Percentiles rank a stretch among this genome's conserved stretches.
Conservation (phyloP, 352 stramenopile species). For the Phytophthora tentaculata region DNA sequence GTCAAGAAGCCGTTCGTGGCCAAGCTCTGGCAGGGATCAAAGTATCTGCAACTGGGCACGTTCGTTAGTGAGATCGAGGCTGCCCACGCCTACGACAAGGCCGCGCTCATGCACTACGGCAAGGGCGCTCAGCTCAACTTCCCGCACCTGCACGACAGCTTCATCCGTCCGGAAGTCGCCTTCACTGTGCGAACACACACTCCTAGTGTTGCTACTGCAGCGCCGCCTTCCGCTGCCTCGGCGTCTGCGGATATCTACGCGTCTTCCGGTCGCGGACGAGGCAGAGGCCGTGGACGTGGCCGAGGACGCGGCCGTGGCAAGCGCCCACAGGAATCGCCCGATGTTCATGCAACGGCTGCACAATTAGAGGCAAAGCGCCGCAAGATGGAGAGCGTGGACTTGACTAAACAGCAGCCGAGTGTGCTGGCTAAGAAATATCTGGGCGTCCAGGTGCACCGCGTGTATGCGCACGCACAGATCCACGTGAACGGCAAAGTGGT, state of each 20-base stretch:
- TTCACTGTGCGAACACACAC: constrained; percentile 35
- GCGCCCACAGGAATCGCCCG: constrained; percentile 47
- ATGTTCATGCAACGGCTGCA: constrained; percentile 16
- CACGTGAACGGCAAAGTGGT: constrained; percentile 79
- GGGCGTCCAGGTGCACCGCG: constrained; percentile 70
- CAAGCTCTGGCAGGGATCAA: constrained; percentile 69
- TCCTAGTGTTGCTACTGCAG: constrained; percentile 4
- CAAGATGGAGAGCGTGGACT: constrained; percentile 32
- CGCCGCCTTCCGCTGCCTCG: constrained; percentile 1
- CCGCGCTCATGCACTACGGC: constrained; percentile 70
- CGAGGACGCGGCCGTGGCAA: constrained; percentile 67
- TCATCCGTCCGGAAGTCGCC: constrained; percentile 48
- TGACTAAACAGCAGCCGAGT: constrained; percentile 36
- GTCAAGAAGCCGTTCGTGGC: constrained; percentile 86
- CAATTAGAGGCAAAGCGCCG: constrained; percentile 39
- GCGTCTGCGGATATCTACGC: constrained; percentile 15
- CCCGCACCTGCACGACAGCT: constrained; percentile 76
- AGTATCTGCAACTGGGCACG: constrained; percentile 72
- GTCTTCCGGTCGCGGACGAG: constrained; percentile 39
- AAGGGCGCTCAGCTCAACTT: constrained; percentile 80
- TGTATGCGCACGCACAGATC: constrained; percentile 83
- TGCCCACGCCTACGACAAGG: constrained; percentile 84
- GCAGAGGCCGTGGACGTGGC: constrained; percentile 49
- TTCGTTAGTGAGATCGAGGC: constrained; percentile 84
- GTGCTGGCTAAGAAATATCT: constrained; percentile 65